These are phyloP conservation scores for Pseudocercospora pini-densiflorae DNA, from an alignment of 2,329 filamentous ascomycete species.

Conservation along the genomic window DNA sequence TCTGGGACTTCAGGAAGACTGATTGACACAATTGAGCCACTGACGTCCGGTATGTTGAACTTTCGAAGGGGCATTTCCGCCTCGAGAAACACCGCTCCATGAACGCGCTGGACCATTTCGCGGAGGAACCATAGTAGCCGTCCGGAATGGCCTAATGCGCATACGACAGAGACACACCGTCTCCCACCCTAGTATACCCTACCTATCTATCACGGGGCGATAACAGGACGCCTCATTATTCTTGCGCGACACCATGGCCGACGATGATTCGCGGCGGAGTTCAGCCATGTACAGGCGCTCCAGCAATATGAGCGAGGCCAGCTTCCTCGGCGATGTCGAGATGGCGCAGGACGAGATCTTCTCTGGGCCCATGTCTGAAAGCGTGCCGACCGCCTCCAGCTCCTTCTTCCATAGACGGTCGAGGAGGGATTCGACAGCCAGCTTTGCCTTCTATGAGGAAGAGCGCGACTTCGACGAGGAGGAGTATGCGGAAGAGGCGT, in stretches of 20 bases:
- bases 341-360: constrained; percentile 98
- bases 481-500: constrained; percentile 55
- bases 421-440: constrained; percentile 81
- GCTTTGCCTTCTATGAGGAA: constrained; percentile 83
- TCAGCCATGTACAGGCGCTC: constrained; percentile 61
- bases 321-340: constrained; percentile 90
- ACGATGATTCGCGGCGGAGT: constrained; percentile 32
- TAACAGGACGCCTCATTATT: constrained; percentile 6
- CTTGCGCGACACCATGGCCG: constrained; percentile 21
- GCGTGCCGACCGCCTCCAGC: constrained; percentile 91
- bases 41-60: no score
- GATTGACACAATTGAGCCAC: neutral
- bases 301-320: constrained; percentile 69
- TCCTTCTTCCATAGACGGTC: constrained; percentile 84
- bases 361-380: constrained; percentile 91
- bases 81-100: neutral
- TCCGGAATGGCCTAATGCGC: neutral
- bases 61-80: neutral
- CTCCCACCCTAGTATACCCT: neutral
- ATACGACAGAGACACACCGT: constrained; percentile 2
- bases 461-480: constrained; percentile 64
- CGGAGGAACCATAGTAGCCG: neutral
- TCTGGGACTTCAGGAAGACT: neutral
- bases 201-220: neutral
- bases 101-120: neutral